Evolutionary conservation across 2,329 filamentous ascomycete genomes (phyloP).

Genomic region (Trichoderma guizhouense): DNA sequence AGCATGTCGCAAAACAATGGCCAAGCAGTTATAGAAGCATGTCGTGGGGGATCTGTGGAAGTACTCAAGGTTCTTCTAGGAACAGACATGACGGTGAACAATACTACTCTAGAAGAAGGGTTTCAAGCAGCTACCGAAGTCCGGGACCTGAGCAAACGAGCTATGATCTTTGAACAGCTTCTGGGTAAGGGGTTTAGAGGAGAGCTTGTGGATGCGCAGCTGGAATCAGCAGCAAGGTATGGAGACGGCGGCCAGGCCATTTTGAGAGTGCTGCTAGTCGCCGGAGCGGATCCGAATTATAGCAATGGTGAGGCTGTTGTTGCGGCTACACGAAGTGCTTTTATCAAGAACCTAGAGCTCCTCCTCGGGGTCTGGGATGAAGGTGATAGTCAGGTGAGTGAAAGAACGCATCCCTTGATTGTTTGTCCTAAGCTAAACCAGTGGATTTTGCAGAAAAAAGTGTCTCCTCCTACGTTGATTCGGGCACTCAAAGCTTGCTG

Average conservation of each 20-base stretch:
- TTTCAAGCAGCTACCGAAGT: constrained; percentile 56
- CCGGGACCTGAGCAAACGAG: constrained; percentile 46
- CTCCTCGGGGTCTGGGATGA: constrained; percentile 47
- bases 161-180: constrained; percentile 49
- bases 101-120: constrained; percentile 45
- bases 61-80: constrained; percentile 50
- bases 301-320: constrained; percentile 54
- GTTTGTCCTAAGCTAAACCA: not conserved
- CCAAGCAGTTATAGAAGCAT: constrained; percentile 53
- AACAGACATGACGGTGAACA: constrained; percentile 37
- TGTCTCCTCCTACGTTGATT: constrained; percentile 46
- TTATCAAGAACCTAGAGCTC: constrained; percentile 47
- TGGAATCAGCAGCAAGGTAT: constrained; percentile 51
- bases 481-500: constrained; percentile 53
- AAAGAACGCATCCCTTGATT: fast-evolving
- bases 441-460: constrained; percentile 39
- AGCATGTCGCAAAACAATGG: constrained; percentile 50
- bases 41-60: constrained; percentile 47
- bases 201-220: constrained; percentile 50
- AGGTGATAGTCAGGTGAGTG: constrained; percentile 38
- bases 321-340: constrained; percentile 51
- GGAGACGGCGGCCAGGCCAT: constrained; percentile 48
- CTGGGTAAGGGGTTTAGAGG: constrained; percentile 49
- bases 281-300: constrained; percentile 55
- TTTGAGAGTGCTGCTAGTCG: constrained; percentile 47